These are phyloP conservation scores for Penicillium salamii DNA, from an alignment of 495 filamentous ascomycete species.

Conservation along the genomic window DNA sequence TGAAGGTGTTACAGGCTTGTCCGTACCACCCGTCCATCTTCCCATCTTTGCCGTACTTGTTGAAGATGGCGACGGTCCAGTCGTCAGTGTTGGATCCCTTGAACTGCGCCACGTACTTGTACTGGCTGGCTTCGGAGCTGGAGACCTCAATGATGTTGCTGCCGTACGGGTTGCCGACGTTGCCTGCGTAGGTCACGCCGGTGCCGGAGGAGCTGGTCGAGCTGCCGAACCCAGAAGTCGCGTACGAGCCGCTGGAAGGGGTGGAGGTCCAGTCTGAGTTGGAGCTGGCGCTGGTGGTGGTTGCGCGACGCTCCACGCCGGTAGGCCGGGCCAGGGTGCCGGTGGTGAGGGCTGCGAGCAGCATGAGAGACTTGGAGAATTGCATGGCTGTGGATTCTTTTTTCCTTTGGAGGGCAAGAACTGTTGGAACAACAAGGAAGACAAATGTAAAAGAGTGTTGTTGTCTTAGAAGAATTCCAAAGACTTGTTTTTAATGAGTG, in stretches of 20 bases:
- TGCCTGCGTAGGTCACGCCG: constrained; percentile 42
- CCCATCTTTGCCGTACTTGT: constrained; percentile 46
- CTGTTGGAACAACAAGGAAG: constrained; percentile 3
- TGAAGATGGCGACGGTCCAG: constrained; percentile 50
- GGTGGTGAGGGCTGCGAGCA: constrained; percentile 34
- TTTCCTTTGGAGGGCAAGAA: neutral
- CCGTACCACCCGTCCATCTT: constrained; percentile 40
- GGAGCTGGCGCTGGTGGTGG: constrained; percentile 4
- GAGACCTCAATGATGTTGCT: constrained; percentile 51
- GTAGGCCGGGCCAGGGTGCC: constrained; percentile 23
- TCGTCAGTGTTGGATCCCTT: constrained; percentile 32
- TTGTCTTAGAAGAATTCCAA: neutral
- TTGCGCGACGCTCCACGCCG: constrained; percentile 25
- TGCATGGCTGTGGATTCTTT: constrained; percentile 25
- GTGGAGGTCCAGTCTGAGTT: constrained; percentile 21
- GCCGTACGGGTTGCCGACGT: constrained; percentile 50
- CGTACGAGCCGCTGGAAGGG: constrained; percentile 21
- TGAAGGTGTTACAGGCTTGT: constrained; percentile 38
- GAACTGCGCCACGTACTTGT: constrained; percentile 49
- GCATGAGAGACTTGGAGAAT: constrained; percentile 36
- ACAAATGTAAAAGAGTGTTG: constrained; percentile 9
- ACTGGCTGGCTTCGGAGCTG: constrained; percentile 27
- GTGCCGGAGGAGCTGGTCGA: constrained; percentile 22
- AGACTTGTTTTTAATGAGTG: constrained; percentile 21
- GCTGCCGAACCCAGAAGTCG: constrained; percentile 31